Percentiles rank a stretch among this genome's conserved stretches.
phyloP scores from a whole-genome alignment of 208 protist genomes.

The Leishmania turanica region DNA sequence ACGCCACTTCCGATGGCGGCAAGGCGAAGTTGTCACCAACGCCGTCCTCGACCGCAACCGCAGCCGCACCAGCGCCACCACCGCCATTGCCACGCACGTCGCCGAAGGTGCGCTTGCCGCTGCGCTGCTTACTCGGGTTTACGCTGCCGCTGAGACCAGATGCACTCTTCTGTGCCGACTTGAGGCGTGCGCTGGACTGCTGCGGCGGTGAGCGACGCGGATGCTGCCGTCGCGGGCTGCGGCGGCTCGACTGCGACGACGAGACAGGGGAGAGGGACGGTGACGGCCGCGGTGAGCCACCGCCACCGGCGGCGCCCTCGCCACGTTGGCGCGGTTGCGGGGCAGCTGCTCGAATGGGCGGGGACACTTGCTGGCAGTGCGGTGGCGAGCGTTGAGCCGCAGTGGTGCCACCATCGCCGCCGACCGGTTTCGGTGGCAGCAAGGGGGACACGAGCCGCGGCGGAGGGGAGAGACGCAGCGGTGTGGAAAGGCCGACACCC shows the following conservation, averaged over 20 bases:
- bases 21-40: conserved; percentile 18
- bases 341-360: not conserved
- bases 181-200: not conserved
- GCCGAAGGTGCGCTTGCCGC: not conserved
- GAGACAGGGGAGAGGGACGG: conserved; percentile 2
- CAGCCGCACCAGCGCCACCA: not conserved
- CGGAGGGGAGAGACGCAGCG: conserved; percentile 12
- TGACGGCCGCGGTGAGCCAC: not conserved
- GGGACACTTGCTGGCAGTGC: not conserved
- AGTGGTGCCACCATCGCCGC: not conserved
- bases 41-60: not conserved
- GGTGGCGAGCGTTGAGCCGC: not conserved
- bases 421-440: not conserved
- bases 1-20: conserved; percentile 23
- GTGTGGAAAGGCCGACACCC: not conserved
- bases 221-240: not conserved
- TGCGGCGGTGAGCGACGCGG: conserved; percentile 9
- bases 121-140: conserved; percentile 2
- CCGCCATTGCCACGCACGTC: not conserved
- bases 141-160: not conserved
- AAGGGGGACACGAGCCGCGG: not conserved
- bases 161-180: not conserved
- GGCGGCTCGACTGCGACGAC: not conserved
- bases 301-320: not conserved
- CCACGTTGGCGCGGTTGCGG: not conserved